A percentile compares a stretch with the other conserved stretches of the same genome.
phyloP scores from a whole-genome alignment of 2,329 filamentous ascomycete genomes.

The Colletotrichum tabaci region DNA sequence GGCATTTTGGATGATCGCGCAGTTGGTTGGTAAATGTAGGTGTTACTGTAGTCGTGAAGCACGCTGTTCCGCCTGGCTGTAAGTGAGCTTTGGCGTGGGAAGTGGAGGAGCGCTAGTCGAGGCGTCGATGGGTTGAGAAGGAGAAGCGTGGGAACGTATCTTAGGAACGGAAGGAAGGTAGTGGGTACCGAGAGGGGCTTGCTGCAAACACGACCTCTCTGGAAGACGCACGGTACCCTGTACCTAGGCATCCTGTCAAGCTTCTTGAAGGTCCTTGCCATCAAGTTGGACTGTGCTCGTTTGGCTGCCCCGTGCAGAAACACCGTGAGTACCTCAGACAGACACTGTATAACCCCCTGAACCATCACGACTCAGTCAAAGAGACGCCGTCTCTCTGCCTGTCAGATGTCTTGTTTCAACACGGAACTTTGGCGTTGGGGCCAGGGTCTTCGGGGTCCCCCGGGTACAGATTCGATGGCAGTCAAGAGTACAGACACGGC shows the following conservation, averaged over 20 bases:
- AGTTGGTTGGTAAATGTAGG: background rate
- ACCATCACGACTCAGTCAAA: background rate
- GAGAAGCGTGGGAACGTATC: too few species aligned
- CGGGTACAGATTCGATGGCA: background rate
- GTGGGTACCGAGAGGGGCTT: background rate
- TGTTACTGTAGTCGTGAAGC: background rate
- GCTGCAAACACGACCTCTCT: background rate
- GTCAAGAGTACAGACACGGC: too few species aligned
- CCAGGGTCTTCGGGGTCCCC: slow-evolving; percentile 7
- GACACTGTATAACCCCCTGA: background rate
- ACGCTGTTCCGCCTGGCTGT: background rate
- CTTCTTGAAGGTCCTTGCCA: background rate
- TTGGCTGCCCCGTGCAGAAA: slow-evolving; percentile 2
- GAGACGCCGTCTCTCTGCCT: background rate
- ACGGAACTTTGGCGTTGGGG: background rate
- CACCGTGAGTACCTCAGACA: background rate
- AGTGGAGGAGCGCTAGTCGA: background rate
- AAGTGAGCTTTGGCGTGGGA: background rate
- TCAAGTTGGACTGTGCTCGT: slow-evolving; percentile 1
- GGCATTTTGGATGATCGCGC: slow-evolving; percentile 45
- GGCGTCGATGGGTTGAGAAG: too few species aligned
- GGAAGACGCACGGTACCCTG: background rate
- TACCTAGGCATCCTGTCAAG: background rate
- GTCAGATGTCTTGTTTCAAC: slow-evolving; percentile 23
- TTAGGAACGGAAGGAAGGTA: background rate